Conservation (phyloP, 2,329 filamentous ascomycete species). For the Leptographium procerum region DNA sequence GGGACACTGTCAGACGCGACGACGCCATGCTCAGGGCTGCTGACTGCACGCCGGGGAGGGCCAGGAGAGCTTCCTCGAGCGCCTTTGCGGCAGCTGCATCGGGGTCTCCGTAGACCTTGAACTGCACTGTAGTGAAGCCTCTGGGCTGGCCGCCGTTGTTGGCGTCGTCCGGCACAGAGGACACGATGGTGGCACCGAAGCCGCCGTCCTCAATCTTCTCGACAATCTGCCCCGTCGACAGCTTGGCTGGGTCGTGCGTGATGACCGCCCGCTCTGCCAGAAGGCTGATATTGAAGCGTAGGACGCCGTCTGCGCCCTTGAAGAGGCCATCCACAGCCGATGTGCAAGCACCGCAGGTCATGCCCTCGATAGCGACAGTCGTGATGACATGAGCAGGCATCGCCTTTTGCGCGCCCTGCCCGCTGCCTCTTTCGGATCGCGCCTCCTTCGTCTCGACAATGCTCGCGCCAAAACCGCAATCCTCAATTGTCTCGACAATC, state of each 20-base stretch:
- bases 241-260: constrained; percentile 62
- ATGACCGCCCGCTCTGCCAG: constrained; percentile 86
- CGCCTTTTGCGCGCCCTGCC: constrained; percentile 35
- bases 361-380: constrained; percentile 82
- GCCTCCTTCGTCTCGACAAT: constrained; percentile 57
- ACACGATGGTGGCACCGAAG: constrained; percentile 76
- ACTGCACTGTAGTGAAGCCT: constrained; percentile 52
- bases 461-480: constrained; percentile 69
- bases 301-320: constrained; percentile 60
- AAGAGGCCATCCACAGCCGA: constrained; percentile 82
- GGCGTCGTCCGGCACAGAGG: constrained; percentile 52
- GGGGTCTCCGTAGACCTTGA: constrained; percentile 73
- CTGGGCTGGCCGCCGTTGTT: constrained; percentile 31
- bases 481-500: constrained; percentile 51
- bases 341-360: constrained; percentile 96
- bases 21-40: constrained; percentile 63
- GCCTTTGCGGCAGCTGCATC: constrained; percentile 60
- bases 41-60: constrained; percentile 60
- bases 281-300: constrained; percentile 90
- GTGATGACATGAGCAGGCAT: constrained; percentile 50
- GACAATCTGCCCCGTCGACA: constrained; percentile 62
- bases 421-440: constrained; percentile 16
- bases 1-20: constrained; percentile 61
- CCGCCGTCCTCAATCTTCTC: constrained; percentile 82
- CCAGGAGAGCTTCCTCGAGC: constrained; percentile 56